These are phyloP conservation scores for Teratosphaeria gauchensis DNA, from an alignment of 2,329 filamentous ascomycete species.

Conservation along the genomic window DNA sequence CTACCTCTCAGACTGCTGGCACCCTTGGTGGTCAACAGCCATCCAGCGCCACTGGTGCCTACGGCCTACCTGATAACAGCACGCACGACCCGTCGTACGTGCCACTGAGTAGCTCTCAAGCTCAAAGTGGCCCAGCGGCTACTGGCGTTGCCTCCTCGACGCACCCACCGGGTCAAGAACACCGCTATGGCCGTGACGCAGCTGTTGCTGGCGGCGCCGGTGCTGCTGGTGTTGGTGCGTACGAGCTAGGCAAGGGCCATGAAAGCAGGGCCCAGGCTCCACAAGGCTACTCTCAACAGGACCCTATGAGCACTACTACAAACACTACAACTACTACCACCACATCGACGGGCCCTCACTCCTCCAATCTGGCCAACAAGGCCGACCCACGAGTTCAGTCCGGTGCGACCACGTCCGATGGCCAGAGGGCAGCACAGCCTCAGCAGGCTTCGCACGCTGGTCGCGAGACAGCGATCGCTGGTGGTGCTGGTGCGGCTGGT, in stretches of 20 bases:
- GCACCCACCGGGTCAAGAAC: slow-evolving; percentile 2
- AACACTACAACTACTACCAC: neutral
- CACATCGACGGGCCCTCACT: slow-evolving; percentile 8
- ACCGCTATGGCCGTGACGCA: slow-evolving; percentile 26
- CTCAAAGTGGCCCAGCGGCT: neutral
- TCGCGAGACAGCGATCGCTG: slow-evolving; percentile 20
- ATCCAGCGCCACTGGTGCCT: neutral
- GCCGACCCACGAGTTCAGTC: slow-evolving; percentile 10
- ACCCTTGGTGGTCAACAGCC: slow-evolving; percentile 6
- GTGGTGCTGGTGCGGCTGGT: slow-evolving; percentile 11
- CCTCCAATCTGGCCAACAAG: slow-evolving; percentile 11
- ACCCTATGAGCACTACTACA: neutral
- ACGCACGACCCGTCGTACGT: neutral
- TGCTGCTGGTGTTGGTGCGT: slow-evolving; percentile 17
- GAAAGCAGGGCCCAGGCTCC: neutral
- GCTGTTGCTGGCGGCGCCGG: slow-evolving; percentile 25
- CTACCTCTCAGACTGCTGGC: slow-evolving; percentile 17
- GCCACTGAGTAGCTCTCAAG: neutral
- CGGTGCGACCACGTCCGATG: neutral
- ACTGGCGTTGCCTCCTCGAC: neutral
- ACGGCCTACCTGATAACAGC: neutral
- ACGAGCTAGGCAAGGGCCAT: slow-evolving; percentile 8
- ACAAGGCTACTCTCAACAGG: neutral
- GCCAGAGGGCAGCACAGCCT: neutral
- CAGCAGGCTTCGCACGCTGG: slow-evolving; percentile 9